Evolutionary conservation across 2,329 filamentous ascomycete species (phyloP).

Genomic region (Sclerotinia sclerotiorum): DNA sequence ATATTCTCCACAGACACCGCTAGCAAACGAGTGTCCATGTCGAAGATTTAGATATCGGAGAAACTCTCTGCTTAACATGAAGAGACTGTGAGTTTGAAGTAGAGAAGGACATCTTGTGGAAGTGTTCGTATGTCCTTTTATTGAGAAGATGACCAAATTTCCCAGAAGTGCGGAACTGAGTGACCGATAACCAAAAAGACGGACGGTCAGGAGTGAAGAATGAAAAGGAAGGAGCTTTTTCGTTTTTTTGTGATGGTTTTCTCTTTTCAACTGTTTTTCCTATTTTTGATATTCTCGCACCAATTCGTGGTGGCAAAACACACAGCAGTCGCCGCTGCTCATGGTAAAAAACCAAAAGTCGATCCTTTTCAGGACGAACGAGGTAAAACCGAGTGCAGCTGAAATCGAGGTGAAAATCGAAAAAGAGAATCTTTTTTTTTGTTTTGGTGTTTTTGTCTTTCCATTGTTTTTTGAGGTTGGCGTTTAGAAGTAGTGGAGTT

Average conservation of each 20-base stretch:
- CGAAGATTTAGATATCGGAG: background rate
- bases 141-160: too few relatives aligned
- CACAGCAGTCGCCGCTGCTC: background rate
- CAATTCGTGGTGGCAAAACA: background rate
- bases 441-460: background rate
- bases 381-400: too few relatives aligned
- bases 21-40: background rate
- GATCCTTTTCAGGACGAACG: background rate
- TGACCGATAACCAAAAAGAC: background rate
- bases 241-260: constrained; percentile 5
- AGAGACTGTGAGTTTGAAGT: background rate
- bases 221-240: background rate
- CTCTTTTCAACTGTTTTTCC: background rate
- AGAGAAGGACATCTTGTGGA: background rate
- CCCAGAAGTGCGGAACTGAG: background rate
- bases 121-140: background rate
- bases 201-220: background rate
- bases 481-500: background rate
- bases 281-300: background rate
- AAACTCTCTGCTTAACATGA: background rate
- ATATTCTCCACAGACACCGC: background rate
- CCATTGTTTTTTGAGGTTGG: background rate
- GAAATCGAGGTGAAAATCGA: too few relatives aligned
- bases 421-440: background rate
- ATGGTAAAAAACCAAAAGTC: background rate